Evolutionary conservation across 495 filamentous ascomycete species (phyloP).

Genomic region (Penicillium cinerascens): DNA sequence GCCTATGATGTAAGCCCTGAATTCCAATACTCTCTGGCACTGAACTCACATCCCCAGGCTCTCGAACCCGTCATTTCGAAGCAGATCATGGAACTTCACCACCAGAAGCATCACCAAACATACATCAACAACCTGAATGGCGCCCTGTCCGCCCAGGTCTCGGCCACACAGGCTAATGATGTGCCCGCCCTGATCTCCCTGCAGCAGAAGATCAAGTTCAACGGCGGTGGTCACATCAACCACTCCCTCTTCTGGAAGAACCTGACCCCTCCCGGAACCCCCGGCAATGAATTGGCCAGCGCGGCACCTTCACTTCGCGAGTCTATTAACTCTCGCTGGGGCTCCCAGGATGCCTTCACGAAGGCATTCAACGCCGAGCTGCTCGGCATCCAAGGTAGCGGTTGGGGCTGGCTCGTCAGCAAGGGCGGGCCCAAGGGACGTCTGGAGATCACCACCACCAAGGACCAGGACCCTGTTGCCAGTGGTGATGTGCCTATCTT

Average conservation of each 20-base stretch:
- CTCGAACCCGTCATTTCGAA: conserved; percentile 92
- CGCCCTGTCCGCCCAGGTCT: conserved; percentile 45
- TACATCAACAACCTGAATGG: conserved; percentile 63
- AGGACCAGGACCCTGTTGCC: conserved; percentile 88
- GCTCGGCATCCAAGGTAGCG: conserved; percentile 84
- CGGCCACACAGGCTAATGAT: conserved; percentile 42
- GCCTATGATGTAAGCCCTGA: conserved; percentile 36
- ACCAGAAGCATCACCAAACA: conserved; percentile 63
- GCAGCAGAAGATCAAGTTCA: conserved; percentile 87
- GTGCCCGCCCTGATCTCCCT: conserved; percentile 64
- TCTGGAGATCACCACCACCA: conserved; percentile 68
- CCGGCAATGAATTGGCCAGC: conserved; percentile 62
- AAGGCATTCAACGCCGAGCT: conserved; percentile 66
- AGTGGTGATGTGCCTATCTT: conserved; percentile 72
- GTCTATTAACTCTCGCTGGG: conserved; percentile 70
- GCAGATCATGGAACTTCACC: conserved; percentile 93
- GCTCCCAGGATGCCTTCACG: conserved; percentile 63
- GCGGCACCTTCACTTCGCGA: conserved; percentile 49
- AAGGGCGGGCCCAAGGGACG: conserved; percentile 57
- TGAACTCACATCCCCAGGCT: conserved; percentile 44
- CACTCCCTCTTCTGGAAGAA: conserved; percentile 94
- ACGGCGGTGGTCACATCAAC: conserved; percentile 91
- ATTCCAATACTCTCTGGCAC: not conserved
- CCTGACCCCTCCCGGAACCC: conserved; percentile 61
- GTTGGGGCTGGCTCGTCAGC: conserved; percentile 93